Conservation (phyloP, 2,329 filamentous ascomycete species). For the Pseudocercospora fijiensis region DNA sequence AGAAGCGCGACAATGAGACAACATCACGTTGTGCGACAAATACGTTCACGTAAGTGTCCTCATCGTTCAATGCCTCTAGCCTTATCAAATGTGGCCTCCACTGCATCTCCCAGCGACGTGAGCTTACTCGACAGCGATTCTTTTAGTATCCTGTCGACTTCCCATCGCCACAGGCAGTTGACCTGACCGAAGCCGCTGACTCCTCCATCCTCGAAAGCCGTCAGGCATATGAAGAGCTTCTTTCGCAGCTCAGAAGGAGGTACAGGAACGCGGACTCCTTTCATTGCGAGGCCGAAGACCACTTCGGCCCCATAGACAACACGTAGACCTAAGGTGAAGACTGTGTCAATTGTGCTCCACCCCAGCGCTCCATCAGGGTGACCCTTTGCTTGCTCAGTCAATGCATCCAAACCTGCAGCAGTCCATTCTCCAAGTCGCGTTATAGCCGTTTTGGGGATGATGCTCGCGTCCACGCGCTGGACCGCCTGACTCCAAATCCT, state of each 20-base stretch:
- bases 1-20: background rate
- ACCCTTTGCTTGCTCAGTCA: slow-evolving; percentile 40
- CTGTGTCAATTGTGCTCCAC: slow-evolving; percentile 63
- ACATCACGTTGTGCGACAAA: background rate
- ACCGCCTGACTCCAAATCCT: slow-evolving; percentile 64
- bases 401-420: slow-evolving; percentile 47
- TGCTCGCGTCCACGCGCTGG: slow-evolving; percentile 29
- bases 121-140: slow-evolving; percentile 24
- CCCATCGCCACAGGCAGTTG: slow-evolving; percentile 42
- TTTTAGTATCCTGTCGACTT: slow-evolving; percentile 38
- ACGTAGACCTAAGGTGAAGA: slow-evolving; percentile 60
- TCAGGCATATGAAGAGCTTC: slow-evolving; percentile 33
- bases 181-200: slow-evolving; percentile 16
- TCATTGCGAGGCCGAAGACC: slow-evolving; percentile 35
- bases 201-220: slow-evolving; percentile 22
- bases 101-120: background rate
- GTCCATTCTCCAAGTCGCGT: slow-evolving; percentile 49
- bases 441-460: slow-evolving; percentile 30
- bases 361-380: slow-evolving; percentile 66
- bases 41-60: background rate
- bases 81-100: background rate
- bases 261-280: slow-evolving; percentile 22
- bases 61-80: background rate
- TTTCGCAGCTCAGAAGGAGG: slow-evolving; percentile 31
- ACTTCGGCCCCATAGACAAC: slow-evolving; percentile 46